These are phyloP conservation scores for Cladobotryum mycophilum DNA, from an alignment of 2,329 filamentous ascomycete species.

Conservation along the genomic window DNA sequence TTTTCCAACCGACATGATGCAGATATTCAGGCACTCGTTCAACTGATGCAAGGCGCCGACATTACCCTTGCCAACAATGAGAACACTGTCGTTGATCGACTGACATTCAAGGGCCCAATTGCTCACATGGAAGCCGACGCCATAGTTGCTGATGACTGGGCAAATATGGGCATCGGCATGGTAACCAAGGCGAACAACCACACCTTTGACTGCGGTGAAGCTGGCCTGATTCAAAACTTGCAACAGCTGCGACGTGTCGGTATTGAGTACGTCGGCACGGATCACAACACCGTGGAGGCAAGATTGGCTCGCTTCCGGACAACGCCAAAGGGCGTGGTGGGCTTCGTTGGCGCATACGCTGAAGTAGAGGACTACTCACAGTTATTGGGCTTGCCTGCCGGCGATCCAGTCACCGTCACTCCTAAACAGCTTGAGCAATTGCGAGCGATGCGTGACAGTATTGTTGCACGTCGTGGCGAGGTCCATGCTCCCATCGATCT, in stretches of 20 bases:
- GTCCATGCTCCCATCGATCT: too few relatives aligned
- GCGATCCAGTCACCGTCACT: not conserved
- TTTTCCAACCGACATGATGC: slow-evolving; percentile 1
- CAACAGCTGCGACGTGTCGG: too few relatives aligned
- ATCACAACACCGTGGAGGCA: too few relatives aligned
- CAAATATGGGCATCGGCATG: slow-evolving; percentile 6
- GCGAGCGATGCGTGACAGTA: not conserved
- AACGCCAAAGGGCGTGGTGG: too few relatives aligned
- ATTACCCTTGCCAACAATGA: slow-evolving; percentile 8
- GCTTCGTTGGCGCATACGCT: too few relatives aligned
- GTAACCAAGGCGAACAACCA: too few relatives aligned
- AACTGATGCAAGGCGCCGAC: slow-evolving; percentile 3
- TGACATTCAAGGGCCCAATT: slow-evolving; percentile 1
- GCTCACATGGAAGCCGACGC: slow-evolving; percentile 7
- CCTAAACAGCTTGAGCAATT: not conserved
- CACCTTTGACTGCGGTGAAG: too few relatives aligned
- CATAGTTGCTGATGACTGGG: slow-evolving; percentile 1
- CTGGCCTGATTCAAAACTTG: too few relatives aligned
- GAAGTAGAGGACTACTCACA: not conserved
- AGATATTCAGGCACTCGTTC: slow-evolving; percentile 2
- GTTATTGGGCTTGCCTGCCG: not conserved
- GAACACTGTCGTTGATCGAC: slow-evolving; percentile 7
- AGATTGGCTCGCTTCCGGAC: too few relatives aligned
- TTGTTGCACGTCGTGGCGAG: too few relatives aligned
- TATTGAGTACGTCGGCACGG: too few relatives aligned